phyloP scores from a whole-genome alignment of 352 stramenopile species.

The Globisporangium camurandrum region DNA sequence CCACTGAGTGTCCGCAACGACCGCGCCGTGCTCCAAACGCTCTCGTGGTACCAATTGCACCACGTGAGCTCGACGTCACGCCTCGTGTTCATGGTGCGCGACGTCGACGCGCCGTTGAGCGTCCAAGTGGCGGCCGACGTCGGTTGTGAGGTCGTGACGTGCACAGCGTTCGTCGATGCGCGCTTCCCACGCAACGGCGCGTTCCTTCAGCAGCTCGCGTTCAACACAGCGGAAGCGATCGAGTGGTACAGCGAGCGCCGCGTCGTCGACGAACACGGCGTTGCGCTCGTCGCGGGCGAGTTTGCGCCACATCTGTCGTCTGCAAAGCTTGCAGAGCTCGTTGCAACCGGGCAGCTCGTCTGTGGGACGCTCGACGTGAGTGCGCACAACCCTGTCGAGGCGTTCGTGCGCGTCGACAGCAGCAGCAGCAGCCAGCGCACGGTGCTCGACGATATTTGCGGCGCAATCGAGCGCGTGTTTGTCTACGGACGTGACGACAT shows the following conservation, averaged over 20 bases:
- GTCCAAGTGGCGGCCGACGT: conserved; percentile 25
- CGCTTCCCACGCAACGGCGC: conserved; percentile 24
- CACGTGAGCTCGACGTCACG: conserved; percentile 28
- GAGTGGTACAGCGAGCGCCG: conserved; percentile 33
- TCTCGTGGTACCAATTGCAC: conserved; percentile 51
- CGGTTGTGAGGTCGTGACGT: conserved; percentile 47
- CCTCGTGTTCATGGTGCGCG: conserved; percentile 52
- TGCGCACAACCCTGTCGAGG: conserved; percentile 62
- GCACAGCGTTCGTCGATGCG: conserved; percentile 36
- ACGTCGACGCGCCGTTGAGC: conserved; percentile 33
- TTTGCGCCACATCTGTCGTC: conserved; percentile 45
- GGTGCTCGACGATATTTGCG: background rate
- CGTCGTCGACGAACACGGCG: conserved; percentile 12
- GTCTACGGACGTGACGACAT: conserved; percentile 77
- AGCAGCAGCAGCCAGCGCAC: too few relatives aligned
- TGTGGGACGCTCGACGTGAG: conserved; percentile 63
- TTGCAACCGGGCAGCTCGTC: conserved; percentile 24
- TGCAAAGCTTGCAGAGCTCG: conserved; percentile 26
- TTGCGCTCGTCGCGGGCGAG: conserved; percentile 21
- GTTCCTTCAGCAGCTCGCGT: conserved; percentile 51
- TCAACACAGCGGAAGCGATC: conserved; percentile 52
- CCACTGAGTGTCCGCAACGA: conserved; percentile 26
- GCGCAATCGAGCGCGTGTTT: conserved; percentile 47
- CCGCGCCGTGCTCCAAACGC: conserved; percentile 42
- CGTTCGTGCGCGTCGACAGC: conserved; percentile 52